Evolutionary conservation across 1,284 basidiomycete genomes (phyloP).

Genomic region (Heterobasidion annosum): DNA sequence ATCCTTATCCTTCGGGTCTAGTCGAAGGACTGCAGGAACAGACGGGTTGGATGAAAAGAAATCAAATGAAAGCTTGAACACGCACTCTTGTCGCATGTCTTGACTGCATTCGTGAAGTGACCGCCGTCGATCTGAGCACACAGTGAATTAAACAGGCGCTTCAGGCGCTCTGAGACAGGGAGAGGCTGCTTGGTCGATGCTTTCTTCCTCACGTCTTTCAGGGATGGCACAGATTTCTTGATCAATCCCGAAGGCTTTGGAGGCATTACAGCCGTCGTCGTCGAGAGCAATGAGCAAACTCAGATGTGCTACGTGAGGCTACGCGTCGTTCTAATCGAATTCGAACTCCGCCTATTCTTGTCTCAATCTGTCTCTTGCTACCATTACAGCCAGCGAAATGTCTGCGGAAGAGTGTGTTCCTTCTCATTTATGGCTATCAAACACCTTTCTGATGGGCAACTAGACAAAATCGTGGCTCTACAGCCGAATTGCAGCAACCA

Average conservation of each 20-base stretch:
- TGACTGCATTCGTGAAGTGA: slow-evolving; percentile 72
- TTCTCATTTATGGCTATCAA: neutral
- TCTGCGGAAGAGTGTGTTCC: slow-evolving; percentile 40
- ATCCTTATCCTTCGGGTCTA: slow-evolving; percentile 61
- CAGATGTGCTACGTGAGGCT: neutral
- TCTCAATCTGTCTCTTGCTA: slow-evolving; percentile 6
- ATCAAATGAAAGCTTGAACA: slow-evolving; percentile 13
- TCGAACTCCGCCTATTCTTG: slow-evolving; percentile 7
- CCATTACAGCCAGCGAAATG: slow-evolving; percentile 25
- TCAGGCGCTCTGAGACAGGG: slow-evolving; percentile 50
- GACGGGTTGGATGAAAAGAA: slow-evolving; percentile 9
- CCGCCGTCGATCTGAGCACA: slow-evolving; percentile 81
- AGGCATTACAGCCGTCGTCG: neutral
- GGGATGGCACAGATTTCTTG: neutral
- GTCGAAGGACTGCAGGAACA: slow-evolving; percentile 47
- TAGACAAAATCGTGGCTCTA: slow-evolving; percentile 7
- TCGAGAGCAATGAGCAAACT: neutral
- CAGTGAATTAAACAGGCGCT: slow-evolving; percentile 68
- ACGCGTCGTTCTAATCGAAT: neutral
- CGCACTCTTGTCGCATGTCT: slow-evolving; percentile 84
- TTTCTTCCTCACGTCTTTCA: slow-evolving; percentile 6
- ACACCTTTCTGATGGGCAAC: neutral
- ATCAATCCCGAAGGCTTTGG: neutral
- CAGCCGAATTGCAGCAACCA: slow-evolving; percentile 14
- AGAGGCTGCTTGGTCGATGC: slow-evolving; percentile 37